phyloP scores from a whole-genome alignment of 2,329 filamentous ascomycete genomes.

The Cyphellophora attinorum region DNA sequence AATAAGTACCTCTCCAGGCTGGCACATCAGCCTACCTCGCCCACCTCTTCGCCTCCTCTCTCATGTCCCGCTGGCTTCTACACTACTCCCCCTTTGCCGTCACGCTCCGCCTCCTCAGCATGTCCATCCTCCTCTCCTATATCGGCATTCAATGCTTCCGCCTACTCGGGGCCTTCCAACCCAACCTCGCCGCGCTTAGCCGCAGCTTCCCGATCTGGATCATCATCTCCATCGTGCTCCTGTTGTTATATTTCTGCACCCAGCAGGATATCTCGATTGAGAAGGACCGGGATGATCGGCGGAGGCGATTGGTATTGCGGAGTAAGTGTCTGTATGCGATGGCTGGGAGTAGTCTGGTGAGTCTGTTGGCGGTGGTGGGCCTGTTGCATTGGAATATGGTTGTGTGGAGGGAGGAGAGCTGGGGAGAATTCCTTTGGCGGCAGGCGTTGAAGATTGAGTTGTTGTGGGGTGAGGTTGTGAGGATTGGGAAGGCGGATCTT shows the following conservation, averaged over 20 bases:
- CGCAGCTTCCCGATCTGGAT: slow-evolving; percentile 17
- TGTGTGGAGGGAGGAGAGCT: slow-evolving; percentile 1
- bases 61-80: slow-evolving; percentile 49
- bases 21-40: slow-evolving; percentile 16
- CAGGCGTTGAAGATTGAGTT: not conserved
- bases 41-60: slow-evolving; percentile 17
- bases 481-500: too few species aligned
- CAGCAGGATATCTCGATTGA: slow-evolving; percentile 18
- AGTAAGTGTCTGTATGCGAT: slow-evolving; percentile 19
- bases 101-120: slow-evolving; percentile 55
- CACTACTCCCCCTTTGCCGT: slow-evolving; percentile 73
- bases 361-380: slow-evolving; percentile 9
- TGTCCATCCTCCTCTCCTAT: slow-evolving; percentile 17
- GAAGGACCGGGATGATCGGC: slow-evolving; percentile 13
- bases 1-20: slow-evolving; percentile 40
- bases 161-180: slow-evolving; percentile 11
- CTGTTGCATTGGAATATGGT: slow-evolving; percentile 7
- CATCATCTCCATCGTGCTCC: slow-evolving; percentile 12
- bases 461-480: not conserved
- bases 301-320: slow-evolving; percentile 12
- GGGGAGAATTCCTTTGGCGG: not conserved
- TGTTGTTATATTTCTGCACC: slow-evolving; percentile 15
- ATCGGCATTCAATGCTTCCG: slow-evolving; percentile 15
- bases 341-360: slow-evolving; percentile 14
- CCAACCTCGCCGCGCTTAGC: slow-evolving; percentile 13